Evolutionary conservation across 1,139 yeast genomes (phyloP), one percentile per base, ranked within the genome.

Genomic region (Taphrina sp.): DNA sequence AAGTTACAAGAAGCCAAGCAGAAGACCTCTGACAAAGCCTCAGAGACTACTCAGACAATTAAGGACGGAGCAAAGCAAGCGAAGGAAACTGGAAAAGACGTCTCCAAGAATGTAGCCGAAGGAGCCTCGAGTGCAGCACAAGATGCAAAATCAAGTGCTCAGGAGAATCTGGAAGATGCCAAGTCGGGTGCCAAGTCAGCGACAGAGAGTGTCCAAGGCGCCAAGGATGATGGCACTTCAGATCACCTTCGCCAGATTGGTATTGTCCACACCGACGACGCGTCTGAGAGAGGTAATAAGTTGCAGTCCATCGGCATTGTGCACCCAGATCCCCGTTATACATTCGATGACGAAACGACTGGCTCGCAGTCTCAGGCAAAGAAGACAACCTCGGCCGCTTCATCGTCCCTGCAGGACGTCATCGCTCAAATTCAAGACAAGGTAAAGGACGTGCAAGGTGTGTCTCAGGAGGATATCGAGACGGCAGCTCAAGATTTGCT

Each of bases 401-500:
- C 47, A 5, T 22, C 24, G 5, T 7, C 31, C 16, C 29, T 43
- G 16, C 36, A 43, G 20, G 26, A 43, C n/a, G 43, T 49, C 24
- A 39, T 39, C 7, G 46, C 31, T 19, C 24, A 33, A 20, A 38
- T 49, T 19, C 38, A 31, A n/a, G 33, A 29, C 17, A 29, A 39
- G 39, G 44, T 42, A 3, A 23, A 49, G 20, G 54, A 35, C 24
- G 22, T 29, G 10, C 28, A 38, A 24, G 54, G 54, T 5, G 31
- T 49, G 17, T 38, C 54, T 1, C 46, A 33, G 19, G 41, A 41
- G 5, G 41, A 49, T n/a, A 19, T 49, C 26, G 44, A 49, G 19
- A 39, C 38, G 10, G 44, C 54, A 14, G 54, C 54, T 14, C 33
- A 36, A 14, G 44, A 49, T 5, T 29, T 49, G 23, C 29, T 43